Evolutionary conservation across 108 stramenopile species (phyloP).

Genomic region (Cyclotella distinguenda): DNA sequence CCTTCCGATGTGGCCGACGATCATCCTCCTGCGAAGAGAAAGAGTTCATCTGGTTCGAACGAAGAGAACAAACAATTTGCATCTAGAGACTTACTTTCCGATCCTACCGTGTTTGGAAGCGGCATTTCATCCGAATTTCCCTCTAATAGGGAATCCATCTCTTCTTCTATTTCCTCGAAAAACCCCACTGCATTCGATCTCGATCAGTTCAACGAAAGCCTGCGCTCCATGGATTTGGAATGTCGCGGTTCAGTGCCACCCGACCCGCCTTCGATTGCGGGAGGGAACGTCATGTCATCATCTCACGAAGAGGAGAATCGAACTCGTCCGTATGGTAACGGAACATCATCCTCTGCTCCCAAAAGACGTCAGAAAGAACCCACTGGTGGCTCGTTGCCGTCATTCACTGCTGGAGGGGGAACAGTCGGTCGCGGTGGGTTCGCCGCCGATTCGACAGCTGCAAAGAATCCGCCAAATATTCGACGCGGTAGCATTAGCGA

Average conservation of each 20-base stretch:
- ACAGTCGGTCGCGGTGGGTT: background rate
- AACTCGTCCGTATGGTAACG: background rate
- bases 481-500: background rate
- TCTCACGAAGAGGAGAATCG: background rate
- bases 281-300: background rate
- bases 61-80: background rate
- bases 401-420: slow-evolving; percentile 13
- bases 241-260: slow-evolving; percentile 1
- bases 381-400: slow-evolving; percentile 15
- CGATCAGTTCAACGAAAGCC: slow-evolving; percentile 36
- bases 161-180: slow-evolving; percentile 1
- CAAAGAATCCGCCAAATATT: background rate
- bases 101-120: background rate
- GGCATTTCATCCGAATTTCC: background rate
- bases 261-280: background rate
- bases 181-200: slow-evolving; percentile 8
- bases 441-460: background rate
- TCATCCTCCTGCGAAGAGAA: background rate
- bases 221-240: slow-evolving; percentile 43
- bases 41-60: slow-evolving; percentile 1
- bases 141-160: slow-evolving; percentile 1
- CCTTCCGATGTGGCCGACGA: background rate
- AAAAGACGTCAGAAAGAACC: slow-evolving; percentile 24
- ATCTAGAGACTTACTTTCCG: background rate
- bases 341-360: background rate